phyloP scores from a whole-genome alignment of 148 eudicot genomes.

The Vaccinium darrowii region DNA sequence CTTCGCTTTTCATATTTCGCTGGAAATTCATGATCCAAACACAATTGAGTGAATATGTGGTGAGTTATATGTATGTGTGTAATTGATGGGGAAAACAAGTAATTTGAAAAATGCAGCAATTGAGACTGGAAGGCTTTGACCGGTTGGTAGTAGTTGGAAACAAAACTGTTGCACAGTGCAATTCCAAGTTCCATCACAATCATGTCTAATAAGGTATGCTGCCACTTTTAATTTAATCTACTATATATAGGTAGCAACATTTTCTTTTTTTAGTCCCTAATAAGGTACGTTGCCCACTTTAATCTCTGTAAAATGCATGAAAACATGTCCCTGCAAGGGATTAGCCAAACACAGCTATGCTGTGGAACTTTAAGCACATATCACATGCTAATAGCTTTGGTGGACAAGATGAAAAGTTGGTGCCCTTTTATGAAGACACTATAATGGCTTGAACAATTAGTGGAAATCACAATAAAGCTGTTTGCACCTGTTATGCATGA shows the following conservation, averaged over 20 bases:
- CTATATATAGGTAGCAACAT: too few species aligned
- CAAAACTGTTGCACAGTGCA: conserved; percentile 5
- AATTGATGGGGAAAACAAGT: neutral
- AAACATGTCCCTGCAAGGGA: neutral
- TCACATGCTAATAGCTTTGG: conserved; percentile 6
- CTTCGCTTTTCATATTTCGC: neutral
- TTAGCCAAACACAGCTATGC: neutral
- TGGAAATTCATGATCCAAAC: neutral
- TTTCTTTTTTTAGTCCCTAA: too few species aligned
- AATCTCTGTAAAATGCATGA: neutral
- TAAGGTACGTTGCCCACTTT: neutral
- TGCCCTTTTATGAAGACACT: neutral
- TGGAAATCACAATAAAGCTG: neutral
- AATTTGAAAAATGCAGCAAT: neutral
- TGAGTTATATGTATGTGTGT: neutral
- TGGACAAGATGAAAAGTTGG: conserved; percentile 7
- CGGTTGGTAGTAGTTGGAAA: neutral
- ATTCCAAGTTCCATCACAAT: conserved; percentile 18
- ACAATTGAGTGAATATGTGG: neutral
- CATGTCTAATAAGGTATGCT: neutral
- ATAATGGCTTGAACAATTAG: conserved; percentile 5
- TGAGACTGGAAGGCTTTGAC: conserved; percentile 6
- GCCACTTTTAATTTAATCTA: too few species aligned
- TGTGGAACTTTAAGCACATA: neutral
- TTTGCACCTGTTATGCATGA: neutral